Evolutionary conservation across 1,284 basidiomycete species (phyloP), one percentile per base, ranked within the genome.

Genomic region (Austroboletus novae-zelandiae): DNA sequence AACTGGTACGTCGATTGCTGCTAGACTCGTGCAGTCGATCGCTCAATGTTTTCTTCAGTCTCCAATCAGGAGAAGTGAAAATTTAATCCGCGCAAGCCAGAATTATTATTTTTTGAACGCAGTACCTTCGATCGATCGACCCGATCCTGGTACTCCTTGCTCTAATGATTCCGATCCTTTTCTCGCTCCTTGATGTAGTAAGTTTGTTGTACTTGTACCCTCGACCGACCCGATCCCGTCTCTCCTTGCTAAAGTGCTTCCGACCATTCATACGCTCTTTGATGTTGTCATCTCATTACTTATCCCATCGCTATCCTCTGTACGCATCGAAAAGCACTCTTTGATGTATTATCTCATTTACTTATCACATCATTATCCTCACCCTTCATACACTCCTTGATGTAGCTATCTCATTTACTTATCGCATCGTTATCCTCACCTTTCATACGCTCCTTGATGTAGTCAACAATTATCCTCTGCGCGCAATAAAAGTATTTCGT

Each of bases 1-100:
- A 61, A 69, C 25, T 60, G 55, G 65, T 71, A 41, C 14, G 60
- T 60, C 18, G 11, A 23, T 9, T 15, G 9, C 13, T 23, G 1
- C 18, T 25, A 27, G 14, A 37, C 35, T 29, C 23, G 45, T 25
- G 11, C 7, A 25, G 23, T 44, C 40, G n/a, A 10, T 29, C 61
- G 6, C 50, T 42, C 36, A 17, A 11, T 11, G 32, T 3, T 32
- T 32, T 5, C 13, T 47, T 30, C 45, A 63, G 61, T 40, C 55
- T 49, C 9, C 47, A 43, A 34, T 15, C 48, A 0, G 53, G 48
- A 57, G 14, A 27, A 9, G 17, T 14, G 1, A 2, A 7, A 34
- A 25, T 36, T 42, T 5, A 3, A 23, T 25, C 46, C 40, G 46
- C 31, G 45, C 41, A 55, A 47, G 25, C 4, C 4, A 35, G 45